phyloP scores from a whole-genome alignment of 2,329 filamentous ascomycete species.

The Grosmannia huntii region DNA sequence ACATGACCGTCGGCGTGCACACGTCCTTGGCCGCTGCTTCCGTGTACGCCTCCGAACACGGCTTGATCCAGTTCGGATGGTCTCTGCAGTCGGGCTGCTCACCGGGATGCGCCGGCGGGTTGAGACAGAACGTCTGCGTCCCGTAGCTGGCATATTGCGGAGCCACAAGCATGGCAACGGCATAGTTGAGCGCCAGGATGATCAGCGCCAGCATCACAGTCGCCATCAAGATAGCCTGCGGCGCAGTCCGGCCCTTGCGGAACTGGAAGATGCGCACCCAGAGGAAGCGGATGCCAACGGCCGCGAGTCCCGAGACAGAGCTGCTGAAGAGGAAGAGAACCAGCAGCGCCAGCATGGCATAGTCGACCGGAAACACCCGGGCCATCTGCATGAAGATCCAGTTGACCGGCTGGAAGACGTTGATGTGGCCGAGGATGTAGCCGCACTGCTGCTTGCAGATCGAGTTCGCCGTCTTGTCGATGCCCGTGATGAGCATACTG shows the following conservation, averaged over 20 bases:
- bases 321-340: constrained; percentile 80
- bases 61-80: constrained; percentile 57
- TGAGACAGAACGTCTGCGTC: constrained; percentile 85
- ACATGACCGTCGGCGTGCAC: constrained; percentile 84
- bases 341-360: constrained; percentile 72
- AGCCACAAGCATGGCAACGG: constrained; percentile 83
- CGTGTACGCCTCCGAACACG: constrained; percentile 67
- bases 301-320: constrained; percentile 74
- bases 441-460: constrained; percentile 83
- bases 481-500: constrained; percentile 88
- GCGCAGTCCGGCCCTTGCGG: constrained; percentile 74
- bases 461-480: constrained; percentile 95
- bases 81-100: constrained; percentile 63
- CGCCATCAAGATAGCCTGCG: constrained; percentile 80
- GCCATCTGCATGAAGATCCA: constrained; percentile 74
- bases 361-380: constrained; percentile 81
- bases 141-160: constrained; percentile 93
- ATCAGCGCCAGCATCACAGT: constrained; percentile 86
- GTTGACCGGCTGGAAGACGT: constrained; percentile 92
- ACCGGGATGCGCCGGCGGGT: constrained; percentile 46
- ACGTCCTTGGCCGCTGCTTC: constrained; percentile 62
- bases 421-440: constrained; percentile 76
- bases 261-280: constrained; percentile 93
- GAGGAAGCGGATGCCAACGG: constrained; percentile 85
- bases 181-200: constrained; percentile 84